Percentiles rank a stretch among this genome's conserved stretches.
These are phyloP conservation scores for Epicoccum nigrum DNA, from an alignment of 2,329 filamentous ascomycete genomes.

Conservation along the genomic window DNA sequence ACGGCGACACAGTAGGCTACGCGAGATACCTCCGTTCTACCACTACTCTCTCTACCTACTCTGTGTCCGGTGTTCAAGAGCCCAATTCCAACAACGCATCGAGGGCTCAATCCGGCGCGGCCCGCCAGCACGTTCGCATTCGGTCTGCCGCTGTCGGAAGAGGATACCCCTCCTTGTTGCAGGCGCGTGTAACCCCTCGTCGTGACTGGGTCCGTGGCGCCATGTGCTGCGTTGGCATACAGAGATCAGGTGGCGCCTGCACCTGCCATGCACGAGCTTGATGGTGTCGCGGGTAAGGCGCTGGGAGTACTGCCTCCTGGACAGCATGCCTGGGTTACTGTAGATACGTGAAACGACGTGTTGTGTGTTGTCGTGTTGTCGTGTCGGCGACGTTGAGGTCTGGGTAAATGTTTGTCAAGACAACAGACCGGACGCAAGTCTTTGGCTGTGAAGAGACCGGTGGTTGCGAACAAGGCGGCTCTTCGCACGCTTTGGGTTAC, in stretches of 20 bases:
- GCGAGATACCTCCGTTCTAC: too few relatives aligned
- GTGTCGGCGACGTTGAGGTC: not conserved
- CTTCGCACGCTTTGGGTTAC: too few relatives aligned
- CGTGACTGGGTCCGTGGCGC: constrained; percentile 1
- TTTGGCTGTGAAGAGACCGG: too few relatives aligned
- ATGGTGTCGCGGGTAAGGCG: constrained; percentile 12
- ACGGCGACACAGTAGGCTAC: too few relatives aligned
- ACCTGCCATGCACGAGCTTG: constrained; percentile 7
- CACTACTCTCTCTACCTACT: not conserved
- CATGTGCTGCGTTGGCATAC: constrained; percentile 5
- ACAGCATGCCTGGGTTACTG: constrained; percentile 2
- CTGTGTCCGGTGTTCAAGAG: constrained; percentile 1
- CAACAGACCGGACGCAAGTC: not conserved
- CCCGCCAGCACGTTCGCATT: constrained; percentile 1
- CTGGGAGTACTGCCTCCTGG: constrained; percentile 1
- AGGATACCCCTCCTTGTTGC: constrained; percentile 6
- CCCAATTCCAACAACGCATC: constrained; percentile 1
- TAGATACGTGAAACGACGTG: constrained; percentile 9
- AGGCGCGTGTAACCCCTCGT: constrained; percentile 1
- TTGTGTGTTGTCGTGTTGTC: constrained; percentile 7
- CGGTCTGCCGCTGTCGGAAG: not conserved
- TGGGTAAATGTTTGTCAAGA: not conserved
- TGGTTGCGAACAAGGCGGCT: too few relatives aligned
- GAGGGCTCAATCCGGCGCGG: not conserved
- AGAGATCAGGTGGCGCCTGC: constrained; percentile 9